A percentile compares a stretch with the other conserved stretches of the same genome.
Evolutionary conservation across 768 basidiomycete species (phyloP).

Genomic region (Porphyrellus cyaneotinctus): DNA sequence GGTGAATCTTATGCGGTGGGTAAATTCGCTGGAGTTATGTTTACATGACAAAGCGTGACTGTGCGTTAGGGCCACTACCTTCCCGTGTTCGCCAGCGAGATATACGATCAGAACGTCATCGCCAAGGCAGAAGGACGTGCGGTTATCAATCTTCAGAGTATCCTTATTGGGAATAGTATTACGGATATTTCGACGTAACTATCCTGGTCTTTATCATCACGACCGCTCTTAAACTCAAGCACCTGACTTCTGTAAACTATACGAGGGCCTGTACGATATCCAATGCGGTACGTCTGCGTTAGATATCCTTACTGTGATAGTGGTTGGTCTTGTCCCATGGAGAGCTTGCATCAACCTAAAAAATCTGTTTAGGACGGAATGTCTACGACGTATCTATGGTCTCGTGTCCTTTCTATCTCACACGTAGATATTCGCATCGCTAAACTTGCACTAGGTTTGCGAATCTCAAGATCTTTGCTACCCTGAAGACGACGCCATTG

Average conservation of each 20-base stretch:
- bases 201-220: neutral
- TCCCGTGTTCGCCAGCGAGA: constrained; percentile 70
- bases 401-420: neutral
- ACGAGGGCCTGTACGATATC: constrained; percentile 44
- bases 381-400: constrained; percentile 59
- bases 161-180: constrained; percentile 74
- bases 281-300: constrained; percentile 49
- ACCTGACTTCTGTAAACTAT: constrained; percentile 26
- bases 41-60: neutral
- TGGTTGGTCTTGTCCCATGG: constrained; percentile 25
- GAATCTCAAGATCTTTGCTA: constrained; percentile 35
- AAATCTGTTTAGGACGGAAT: constrained; percentile 37
- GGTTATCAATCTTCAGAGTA: constrained; percentile 61
- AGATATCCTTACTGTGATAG: constrained; percentile 43
- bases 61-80: constrained; percentile 59
- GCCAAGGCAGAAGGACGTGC: constrained; percentile 47
- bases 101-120: constrained; percentile 66
- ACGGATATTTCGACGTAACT: constrained; percentile 51
- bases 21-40: constrained; percentile 4
- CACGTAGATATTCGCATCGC: neutral
- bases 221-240: neutral
- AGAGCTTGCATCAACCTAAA: neutral
- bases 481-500: constrained; percentile 37
- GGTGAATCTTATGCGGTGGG: constrained; percentile 73
- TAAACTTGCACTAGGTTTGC: constrained; percentile 19